Evolutionary conservation across 129 eudicot genomes (phyloP).

Genomic region (Flaveria linearis): DNA sequence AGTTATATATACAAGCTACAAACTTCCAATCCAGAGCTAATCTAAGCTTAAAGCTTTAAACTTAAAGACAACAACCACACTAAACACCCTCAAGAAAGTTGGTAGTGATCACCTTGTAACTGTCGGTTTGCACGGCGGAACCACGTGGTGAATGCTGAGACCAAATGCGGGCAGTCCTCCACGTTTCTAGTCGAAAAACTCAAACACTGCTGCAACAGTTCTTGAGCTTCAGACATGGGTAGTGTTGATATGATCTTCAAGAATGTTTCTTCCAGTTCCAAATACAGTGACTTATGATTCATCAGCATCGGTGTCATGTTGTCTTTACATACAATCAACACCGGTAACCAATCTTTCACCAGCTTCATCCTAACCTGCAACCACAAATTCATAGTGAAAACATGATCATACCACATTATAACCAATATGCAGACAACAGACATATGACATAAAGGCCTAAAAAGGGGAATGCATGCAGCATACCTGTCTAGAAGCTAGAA

Average conservation of each 20-base stretch:
- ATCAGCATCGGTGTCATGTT: conserved; percentile 47
- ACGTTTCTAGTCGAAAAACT: conserved; percentile 86
- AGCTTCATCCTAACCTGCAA: conserved; percentile 82
- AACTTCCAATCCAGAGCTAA: conserved; percentile 8
- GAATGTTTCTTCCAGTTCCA: conserved; percentile 78
- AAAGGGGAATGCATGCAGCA: not conserved
- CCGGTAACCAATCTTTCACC: conserved; percentile 89
- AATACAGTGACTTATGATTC: conserved; percentile 53
- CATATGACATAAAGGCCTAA: too few species aligned
- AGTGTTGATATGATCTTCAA: conserved; percentile 74
- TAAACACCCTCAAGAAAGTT: conserved; percentile 28
- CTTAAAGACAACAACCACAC: not conserved
- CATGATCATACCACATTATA: too few species aligned
- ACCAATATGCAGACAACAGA: too few species aligned
- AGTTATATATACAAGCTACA: conserved; percentile 23
- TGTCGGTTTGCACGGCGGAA: conserved; percentile 76
- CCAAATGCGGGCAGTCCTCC: conserved; percentile 93
- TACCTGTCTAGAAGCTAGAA: conserved; percentile 82
- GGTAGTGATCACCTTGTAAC: conserved; percentile 36
- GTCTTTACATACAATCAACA: conserved; percentile 81
- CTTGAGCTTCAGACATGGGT: conserved; percentile 83
- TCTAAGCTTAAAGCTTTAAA: not conserved
- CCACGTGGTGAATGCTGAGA: conserved; percentile 88
- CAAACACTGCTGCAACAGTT: conserved; percentile 78
- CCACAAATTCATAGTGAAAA: not conserved